Base-by-base conservation (phyloP, 2,329 filamentous ascomycete species). In the Clonostachys rhizophaga region DNA sequence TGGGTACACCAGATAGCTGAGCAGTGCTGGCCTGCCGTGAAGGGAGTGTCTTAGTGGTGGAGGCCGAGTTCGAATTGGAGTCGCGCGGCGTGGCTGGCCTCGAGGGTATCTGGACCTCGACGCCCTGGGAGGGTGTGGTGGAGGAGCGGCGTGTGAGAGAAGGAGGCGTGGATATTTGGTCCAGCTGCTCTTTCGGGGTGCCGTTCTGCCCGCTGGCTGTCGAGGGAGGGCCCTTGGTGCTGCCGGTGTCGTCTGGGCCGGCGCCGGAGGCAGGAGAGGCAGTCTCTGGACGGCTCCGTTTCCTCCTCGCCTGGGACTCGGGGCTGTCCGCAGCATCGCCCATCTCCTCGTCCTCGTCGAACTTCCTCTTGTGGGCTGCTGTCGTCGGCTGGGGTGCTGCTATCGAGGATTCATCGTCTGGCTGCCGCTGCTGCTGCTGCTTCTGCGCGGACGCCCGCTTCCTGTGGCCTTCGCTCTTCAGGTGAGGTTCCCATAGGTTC, bases 401-500 rank as follows among this genome's bases (percentile, higher is more conserved):
- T 48, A 34, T 52, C 48, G 39, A 34, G 47, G 47, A 42, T 41
- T 54, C 57, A 39, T 45, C 52, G 44, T 52, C 60, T 49, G 50
- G 54, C 20, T 57, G 48, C 8, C 50, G 52, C 41, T 55, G 44
- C 42, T 56, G 48, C 18, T 18, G 18, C 34, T 52, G 52, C 17
- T 53, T 18, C 18, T 24, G n/a, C 24, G 17, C 18, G 37, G 34
- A 35, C 43, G 35, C 45, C 16, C 59, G 61, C 40, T 66, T 71
- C 54, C 58, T 72, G 68, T 78, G 81, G 50, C 51, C 67, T 39
- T 68, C 58, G 52, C 74, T 69, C 43, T 72, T 70, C 36, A 81
- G 51, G 58, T 90, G 86, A 12, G 70, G 67, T 17, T 86, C 78
- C 86, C 86, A 90, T 34, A 85, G 69, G 2, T 76, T 68, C 55